phyloP scores from a whole-genome alignment of 164 flowering plant genomes.

The Aristolochia californica region DNA sequence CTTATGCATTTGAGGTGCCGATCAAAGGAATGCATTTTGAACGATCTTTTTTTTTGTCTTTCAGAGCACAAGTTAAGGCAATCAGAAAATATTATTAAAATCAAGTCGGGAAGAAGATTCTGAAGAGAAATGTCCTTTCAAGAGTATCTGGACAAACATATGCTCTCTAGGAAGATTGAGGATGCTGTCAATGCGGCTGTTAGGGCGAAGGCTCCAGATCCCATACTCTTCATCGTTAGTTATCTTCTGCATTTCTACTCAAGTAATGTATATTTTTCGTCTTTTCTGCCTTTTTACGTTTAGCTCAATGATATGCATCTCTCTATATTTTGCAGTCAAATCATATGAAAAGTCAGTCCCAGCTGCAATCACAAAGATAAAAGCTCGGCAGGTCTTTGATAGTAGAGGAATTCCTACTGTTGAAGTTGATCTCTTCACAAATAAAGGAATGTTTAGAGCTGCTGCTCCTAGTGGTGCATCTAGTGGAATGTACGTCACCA shows the following conservation, averaged over 20 bases:
- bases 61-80: too few species aligned
- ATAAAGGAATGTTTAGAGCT: slow-evolving; percentile 89
- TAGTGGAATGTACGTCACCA: slow-evolving; percentile 50
- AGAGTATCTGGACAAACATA: slow-evolving; percentile 87
- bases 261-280: background rate
- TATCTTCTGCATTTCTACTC: background rate
- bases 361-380: slow-evolving; percentile 79
- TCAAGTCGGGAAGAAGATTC: background rate
- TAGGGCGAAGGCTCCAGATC: slow-evolving; percentile 86
- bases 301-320: background rate
- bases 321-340: slow-evolving; percentile 40
- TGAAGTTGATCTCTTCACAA: slow-evolving; percentile 83
- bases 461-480: slow-evolving; percentile 72
- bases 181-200: slow-evolving; percentile 99
- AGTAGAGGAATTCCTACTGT: slow-evolving; percentile 97
- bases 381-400: slow-evolving; percentile 87
- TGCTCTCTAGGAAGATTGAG: slow-evolving; percentile 91
- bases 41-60: too few species aligned
- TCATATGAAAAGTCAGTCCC: slow-evolving; percentile 83
- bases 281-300: background rate
- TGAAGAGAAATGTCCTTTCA: slow-evolving; percentile 82
- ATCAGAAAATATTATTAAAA: too few species aligned
- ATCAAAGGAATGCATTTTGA: too few species aligned
- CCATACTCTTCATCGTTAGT: slow-evolving; percentile 85
- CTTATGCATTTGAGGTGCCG: too few species aligned